phyloP scores from a whole-genome alignment of 768 basidiomycete genomes.

The Tremella fuciformis region DNA sequence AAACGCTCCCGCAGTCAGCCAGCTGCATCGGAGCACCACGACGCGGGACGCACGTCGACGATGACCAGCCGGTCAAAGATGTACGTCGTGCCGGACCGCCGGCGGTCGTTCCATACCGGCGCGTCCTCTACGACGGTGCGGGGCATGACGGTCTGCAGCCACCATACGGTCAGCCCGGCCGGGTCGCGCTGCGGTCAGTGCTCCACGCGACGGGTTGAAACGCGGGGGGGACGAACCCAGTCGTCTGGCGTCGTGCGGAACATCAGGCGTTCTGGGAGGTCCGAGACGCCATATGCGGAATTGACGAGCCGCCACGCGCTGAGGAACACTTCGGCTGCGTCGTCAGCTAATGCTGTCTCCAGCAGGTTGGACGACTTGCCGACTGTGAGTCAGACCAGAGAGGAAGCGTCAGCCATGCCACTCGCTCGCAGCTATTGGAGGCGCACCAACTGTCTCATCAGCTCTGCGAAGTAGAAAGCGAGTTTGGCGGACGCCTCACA shows the following conservation, averaged over 20 bases:
- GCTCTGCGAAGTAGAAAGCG: not conserved
- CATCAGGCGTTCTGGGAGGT: conserved; percentile 34
- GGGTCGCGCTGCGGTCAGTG: conserved; percentile 15
- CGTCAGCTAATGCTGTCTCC: not conserved
- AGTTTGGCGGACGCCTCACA: conserved; percentile 19
- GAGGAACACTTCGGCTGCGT: conserved; percentile 36
- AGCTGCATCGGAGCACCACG: not conserved
- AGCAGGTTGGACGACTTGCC: conserved; percentile 4
- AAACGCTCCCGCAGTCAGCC: conserved; percentile 23
- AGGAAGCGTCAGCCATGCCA: conserved; percentile 7
- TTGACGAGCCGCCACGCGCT: conserved; percentile 34
- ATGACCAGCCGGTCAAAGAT: conserved; percentile 28
- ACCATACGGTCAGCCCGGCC: conserved; percentile 38
- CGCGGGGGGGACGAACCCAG: conserved; percentile 24
- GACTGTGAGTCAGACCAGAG: conserved; percentile 3
- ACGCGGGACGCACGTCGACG: conserved; percentile 5
- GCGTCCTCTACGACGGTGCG: conserved; percentile 33
- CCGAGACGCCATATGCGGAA: conserved; percentile 23
- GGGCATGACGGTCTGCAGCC: conserved; percentile 35
- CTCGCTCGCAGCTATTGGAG: not conserved
- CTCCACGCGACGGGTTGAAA: not conserved
- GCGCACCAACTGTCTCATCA: not conserved
- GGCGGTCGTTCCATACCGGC: conserved; percentile 29
- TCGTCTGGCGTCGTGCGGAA: conserved; percentile 32
- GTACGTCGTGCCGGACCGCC: conserved; percentile 22